Evolutionary conservation across 2,329 filamentous ascomycete genomes (phyloP).

Genomic region (Colletotrichum ledebouriae): DNA sequence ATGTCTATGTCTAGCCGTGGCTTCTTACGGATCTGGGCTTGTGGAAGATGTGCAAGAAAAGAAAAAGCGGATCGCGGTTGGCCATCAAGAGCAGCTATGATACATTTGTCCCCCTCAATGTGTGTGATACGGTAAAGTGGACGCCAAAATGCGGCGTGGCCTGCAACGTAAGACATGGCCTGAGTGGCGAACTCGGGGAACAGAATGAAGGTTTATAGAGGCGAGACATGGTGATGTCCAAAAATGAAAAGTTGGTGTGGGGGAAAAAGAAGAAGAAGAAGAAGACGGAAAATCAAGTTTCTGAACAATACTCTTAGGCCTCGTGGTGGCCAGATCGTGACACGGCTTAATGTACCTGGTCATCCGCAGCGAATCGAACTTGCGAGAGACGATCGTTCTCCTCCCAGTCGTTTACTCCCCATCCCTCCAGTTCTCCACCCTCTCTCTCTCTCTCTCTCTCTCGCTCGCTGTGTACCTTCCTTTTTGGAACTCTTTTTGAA

Average conservation of each 20-base stretch:
- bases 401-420: no score
- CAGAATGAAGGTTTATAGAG: no score
- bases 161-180: conserved; percentile 9
- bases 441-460: no score
- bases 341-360: not conserved
- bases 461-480: no score
- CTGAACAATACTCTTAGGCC: conserved; percentile 10
- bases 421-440: no score
- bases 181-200: not conserved
- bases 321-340: not conserved
- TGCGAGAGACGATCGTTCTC: not conserved
- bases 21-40: not conserved
- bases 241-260: not conserved
- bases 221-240: no score
- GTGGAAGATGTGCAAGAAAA: conserved; percentile 15
- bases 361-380: not conserved
- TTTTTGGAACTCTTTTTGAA: no score
- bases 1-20: conserved; percentile 28
- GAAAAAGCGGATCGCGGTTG: not conserved
- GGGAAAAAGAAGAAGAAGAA: not conserved
- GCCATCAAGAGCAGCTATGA: not conserved
- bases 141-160: conserved; percentile 29
- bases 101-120: conserved; percentile 1
- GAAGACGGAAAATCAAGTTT: not conserved
- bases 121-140: not conserved